Conservation (phyloP, 2,329 filamentous ascomycete genomes). For the Paecilomyces niveus region DNA sequence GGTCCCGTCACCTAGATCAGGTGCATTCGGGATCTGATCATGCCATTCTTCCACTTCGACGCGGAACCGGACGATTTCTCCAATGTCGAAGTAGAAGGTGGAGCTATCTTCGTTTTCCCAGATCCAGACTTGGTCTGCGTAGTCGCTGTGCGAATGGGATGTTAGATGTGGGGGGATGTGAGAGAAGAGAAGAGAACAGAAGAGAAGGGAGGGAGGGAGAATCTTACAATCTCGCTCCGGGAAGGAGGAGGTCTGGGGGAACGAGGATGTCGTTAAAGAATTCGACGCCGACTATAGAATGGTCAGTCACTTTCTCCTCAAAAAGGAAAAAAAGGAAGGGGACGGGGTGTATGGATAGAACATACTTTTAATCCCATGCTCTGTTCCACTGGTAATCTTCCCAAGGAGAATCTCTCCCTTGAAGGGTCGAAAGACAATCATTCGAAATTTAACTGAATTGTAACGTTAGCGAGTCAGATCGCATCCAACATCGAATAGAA, state of each 20-base stretch:
- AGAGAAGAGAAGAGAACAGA: no score
- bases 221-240: constrained; percentile 67
- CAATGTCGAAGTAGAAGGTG: constrained; percentile 78
- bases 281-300: constrained; percentile 63
- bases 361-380: constrained; percentile 64
- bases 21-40: constrained; percentile 70
- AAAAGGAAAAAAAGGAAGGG: constrained; percentile 8
- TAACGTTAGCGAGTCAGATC: background rate
- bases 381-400: constrained; percentile 67
- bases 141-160: constrained; percentile 46
- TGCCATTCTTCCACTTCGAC: constrained; percentile 86
- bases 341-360: constrained; percentile 1
- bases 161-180: constrained; percentile 11
- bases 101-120: constrained; percentile 69
- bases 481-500: background rate
- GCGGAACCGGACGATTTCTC: constrained; percentile 80
- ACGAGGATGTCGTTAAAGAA: constrained; percentile 94
- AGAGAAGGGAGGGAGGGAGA: background rate
- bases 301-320: background rate
- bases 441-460: constrained; percentile 72
- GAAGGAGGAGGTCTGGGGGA: constrained; percentile 64
- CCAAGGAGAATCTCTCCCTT: constrained; percentile 87
- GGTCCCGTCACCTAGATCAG: constrained; percentile 56
- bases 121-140: constrained; percentile 72
- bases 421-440: constrained; percentile 92